Evolutionary conservation across 805 yeast species (phyloP).

Genomic region (Millerago galiae): DNA sequence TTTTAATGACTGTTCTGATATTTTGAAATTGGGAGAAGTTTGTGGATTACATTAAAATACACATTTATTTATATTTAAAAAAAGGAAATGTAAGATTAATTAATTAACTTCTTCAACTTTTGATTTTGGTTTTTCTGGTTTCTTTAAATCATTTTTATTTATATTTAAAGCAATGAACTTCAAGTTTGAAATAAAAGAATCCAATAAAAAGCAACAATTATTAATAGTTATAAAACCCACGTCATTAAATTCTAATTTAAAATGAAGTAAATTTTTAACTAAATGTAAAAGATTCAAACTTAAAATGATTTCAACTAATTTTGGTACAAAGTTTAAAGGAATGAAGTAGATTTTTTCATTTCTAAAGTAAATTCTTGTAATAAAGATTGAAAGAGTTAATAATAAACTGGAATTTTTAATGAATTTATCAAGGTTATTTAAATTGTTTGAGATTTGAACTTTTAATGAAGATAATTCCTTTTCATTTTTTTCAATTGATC

Average conservation of each 20-base stretch:
- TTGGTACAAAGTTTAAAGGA: constrained; percentile 53
- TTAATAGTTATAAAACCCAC: constrained; percentile 5
- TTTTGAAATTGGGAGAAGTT: constrained; percentile 13
- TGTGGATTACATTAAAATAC: constrained; percentile 3
- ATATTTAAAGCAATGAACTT: neutral
- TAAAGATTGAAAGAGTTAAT: constrained; percentile 1
- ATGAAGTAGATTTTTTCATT: constrained; percentile 50
- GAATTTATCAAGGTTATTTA: constrained; percentile 57
- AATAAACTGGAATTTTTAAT: neutral
- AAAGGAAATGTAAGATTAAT: no score
- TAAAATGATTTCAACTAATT: constrained; percentile 44
- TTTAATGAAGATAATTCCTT: constrained; percentile 96
- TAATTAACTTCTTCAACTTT: neutral
- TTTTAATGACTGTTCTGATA: constrained; percentile 21
- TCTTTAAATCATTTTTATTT: neutral
- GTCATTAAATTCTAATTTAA: constrained; percentile 3
- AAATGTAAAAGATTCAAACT: constrained; percentile 30
- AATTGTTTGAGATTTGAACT: constrained; percentile 91
- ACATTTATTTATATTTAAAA: neutral
- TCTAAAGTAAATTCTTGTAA: constrained; percentile 45
- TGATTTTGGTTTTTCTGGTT: neutral
- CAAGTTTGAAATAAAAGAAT: neutral
- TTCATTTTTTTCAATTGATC: constrained; percentile 73
- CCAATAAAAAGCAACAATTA: constrained; percentile 5
- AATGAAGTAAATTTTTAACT: constrained; percentile 1